Base-by-base conservation (phyloP, 768 basidiomycete genomes). In the Punctularia strigosozonata region DNA sequence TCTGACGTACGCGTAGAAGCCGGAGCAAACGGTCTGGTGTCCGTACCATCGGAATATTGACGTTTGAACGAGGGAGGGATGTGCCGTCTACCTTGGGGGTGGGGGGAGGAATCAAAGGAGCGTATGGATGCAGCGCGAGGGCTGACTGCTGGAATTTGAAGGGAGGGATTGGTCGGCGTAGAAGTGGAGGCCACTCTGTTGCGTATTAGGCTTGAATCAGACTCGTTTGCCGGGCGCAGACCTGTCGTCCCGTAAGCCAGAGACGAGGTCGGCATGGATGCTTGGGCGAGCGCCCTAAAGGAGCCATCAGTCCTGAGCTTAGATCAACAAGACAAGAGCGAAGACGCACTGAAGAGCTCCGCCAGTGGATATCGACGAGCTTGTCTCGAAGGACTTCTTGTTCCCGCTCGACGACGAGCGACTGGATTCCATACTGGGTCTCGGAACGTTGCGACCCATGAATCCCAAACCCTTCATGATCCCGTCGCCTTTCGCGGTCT, bases 391-490 rank as follows among this genome's bases (percentile, higher is more conserved):
- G 1, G 80, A 80, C 41, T 64, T 60, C 48, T 77, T 77, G 20
- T 64, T 61, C 31, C 63, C 66, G 31, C 62, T 43, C 36, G 64
- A 45, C 37, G 14, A 62, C 13, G 79, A 78, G 41, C 67, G 65
- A 40, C 54, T 54, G 7, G 81, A 86, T 35, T 86, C 83, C 28
- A 57, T 60, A 44, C 81, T 84, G n/a, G 73, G 77, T 42, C 80
- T 39, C 62, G 56, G 17, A 56, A 51, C 34, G 55, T 55, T 28
- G 57, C 62, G 22, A 61, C 49, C 36, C 65, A 65, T 54, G 46
- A 70, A 63, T 38, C 65, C 62, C 45, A 73, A 59, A 20, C 63
- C 62, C 48, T 67, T 73, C 44, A 63, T 67, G 49, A 62, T 48
- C 35, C 41, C 54, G 43, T 66, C 65, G 8, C 54, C 49, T 44